A percentile compares a stretch with the other conserved stretches of the same genome.
phyloP scores from a whole-genome alignment of 116 monocot species.

The Papilionanthe hybrid region DNA sequence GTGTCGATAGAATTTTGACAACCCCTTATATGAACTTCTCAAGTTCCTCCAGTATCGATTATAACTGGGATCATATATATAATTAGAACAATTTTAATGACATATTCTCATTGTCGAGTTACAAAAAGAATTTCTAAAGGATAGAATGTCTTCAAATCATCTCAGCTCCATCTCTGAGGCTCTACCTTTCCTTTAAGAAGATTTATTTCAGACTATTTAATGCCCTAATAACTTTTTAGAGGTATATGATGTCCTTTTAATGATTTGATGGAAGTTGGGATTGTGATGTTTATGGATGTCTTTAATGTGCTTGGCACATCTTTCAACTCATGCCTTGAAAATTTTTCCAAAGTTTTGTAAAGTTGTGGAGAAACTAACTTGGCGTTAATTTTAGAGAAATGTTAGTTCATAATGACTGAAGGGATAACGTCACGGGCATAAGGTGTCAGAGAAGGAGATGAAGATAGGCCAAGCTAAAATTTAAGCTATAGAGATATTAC shows the following conservation, averaged over 20 bases:
- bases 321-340: neutral
- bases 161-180: too few relatives aligned
- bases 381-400: neutral
- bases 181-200: neutral
- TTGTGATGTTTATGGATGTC: neutral
- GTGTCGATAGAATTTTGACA: too few relatives aligned
- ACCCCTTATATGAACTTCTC: too few relatives aligned
- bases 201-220: neutral
- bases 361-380: neutral
- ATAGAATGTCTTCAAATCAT: too few relatives aligned
- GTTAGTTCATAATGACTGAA: neutral
- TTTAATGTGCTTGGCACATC: neutral
- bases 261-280: neutral
- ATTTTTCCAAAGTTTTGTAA: neutral
- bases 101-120: too few relatives aligned
- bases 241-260: neutral
- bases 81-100: too few relatives aligned
- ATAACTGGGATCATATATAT: too few relatives aligned
- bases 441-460: neutral
- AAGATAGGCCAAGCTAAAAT: neutral
- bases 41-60: too few relatives aligned
- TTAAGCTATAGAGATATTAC: neutral
- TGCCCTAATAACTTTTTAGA: neutral
- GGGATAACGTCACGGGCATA: neutral
- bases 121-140: too few relatives aligned